Conservation (phyloP, 2,329 filamentous ascomycete species). For the Aspergillus cejpii region DNA sequence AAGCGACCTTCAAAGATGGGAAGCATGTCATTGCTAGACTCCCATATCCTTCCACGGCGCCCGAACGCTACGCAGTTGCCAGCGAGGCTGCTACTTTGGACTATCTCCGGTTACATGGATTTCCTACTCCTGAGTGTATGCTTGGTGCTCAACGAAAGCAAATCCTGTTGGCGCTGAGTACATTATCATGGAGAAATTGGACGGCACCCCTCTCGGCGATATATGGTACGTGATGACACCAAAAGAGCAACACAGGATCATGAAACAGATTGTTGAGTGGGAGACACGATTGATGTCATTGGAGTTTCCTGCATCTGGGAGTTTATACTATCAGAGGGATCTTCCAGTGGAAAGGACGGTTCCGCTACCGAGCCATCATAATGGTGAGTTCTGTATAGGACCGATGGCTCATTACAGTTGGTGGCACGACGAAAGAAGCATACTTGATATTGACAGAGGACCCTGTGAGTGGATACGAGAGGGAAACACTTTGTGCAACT, state of each 20-base stretch:
- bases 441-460: slow-evolving; percentile 9
- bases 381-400: slow-evolving; percentile 13
- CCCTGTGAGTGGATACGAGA: slow-evolving; percentile 14
- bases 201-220: slow-evolving; percentile 5
- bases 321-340: slow-evolving; percentile 9
- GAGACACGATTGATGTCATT: slow-evolving; percentile 7
- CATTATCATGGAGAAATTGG: slow-evolving; percentile 9
- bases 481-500: neutral
- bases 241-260: slow-evolving; percentile 3
- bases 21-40: slow-evolving; percentile 26
- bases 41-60: slow-evolving; percentile 27
- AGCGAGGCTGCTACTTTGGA: slow-evolving; percentile 11
- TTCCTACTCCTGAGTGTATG: slow-evolving; percentile 9
- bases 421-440: slow-evolving; percentile 12
- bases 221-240: slow-evolving; percentile 6
- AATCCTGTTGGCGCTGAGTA: slow-evolving; percentile 10
- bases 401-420: slow-evolving; percentile 13
- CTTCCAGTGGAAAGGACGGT: neutral
- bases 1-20: slow-evolving; percentile 25
- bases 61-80: slow-evolving; percentile 4
- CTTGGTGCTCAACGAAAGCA: slow-evolving; percentile 2
- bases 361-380: neutral
- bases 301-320: slow-evolving; percentile 8
- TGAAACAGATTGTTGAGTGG: slow-evolving; percentile 8
- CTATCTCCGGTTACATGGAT: slow-evolving; percentile 8